Evolutionary conservation across 176 grass and related monocot genomes (phyloP).

Genomic region (Poa pratensis): DNA sequence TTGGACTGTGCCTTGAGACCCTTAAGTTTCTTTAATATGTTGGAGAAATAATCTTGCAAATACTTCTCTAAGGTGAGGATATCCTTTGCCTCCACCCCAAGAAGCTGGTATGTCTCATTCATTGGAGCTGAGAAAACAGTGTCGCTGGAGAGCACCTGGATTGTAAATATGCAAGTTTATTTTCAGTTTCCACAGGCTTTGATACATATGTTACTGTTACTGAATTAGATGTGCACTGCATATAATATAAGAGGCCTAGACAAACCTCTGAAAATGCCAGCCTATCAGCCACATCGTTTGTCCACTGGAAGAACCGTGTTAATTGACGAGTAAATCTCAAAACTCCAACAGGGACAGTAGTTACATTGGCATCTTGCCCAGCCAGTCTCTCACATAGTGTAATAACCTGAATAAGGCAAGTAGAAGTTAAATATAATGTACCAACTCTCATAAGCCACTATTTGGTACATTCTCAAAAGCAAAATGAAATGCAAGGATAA

Average conservation of each 20-base stretch:
- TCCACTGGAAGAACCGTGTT: conserved; percentile 96
- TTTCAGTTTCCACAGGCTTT: conserved; percentile 32
- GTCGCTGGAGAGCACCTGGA: conserved; percentile 91
- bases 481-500: conserved; percentile 10
- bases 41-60: conserved; percentile 92
- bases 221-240: conserved; percentile 24
- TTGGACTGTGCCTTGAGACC: conserved; percentile 96
- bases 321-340: conserved; percentile 97
- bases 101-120: conserved; percentile 83
- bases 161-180: conserved; percentile 46
- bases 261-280: conserved; percentile 94
- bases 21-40: conserved; percentile 98
- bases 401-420: conserved; percentile 68
- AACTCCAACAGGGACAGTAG: conserved; percentile 89
- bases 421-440: conserved; percentile 15
- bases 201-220: conserved; percentile 35
- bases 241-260: conserved; percentile 28
- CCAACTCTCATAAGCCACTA: conserved; percentile 31
- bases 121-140: conserved; percentile 95
- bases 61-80: conserved; percentile 91
- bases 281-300: conserved; percentile 95
- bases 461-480: conserved; percentile 33
- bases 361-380: conserved; percentile 96
- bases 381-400: conserved; percentile 93
- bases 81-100: conserved; percentile 90